Evolutionary conservation across 75 land plant genomes (phyloP), one percentile per base, ranked within the genome.

Genomic region (Selaginella moellendorffii): DNA sequence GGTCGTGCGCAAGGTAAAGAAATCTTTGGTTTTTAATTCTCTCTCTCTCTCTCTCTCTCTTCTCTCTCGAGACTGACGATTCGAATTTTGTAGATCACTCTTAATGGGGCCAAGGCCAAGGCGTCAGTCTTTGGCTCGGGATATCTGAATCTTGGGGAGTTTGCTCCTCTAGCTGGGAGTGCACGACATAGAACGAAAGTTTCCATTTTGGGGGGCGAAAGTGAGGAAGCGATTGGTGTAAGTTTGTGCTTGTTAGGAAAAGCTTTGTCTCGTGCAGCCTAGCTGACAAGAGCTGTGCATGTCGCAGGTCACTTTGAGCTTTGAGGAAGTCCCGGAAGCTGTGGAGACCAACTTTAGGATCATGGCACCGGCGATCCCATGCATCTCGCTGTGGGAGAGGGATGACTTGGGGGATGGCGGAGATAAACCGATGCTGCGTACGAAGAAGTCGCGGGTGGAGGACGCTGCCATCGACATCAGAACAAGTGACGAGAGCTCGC

Each of bases 1-100:
- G 61, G 76, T 73, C 54, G 68, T 90, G 5, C 75, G 82, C 54
- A 77, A 79, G 76, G 88, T 87, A 67, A 77, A 82, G 69, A 22
- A 17, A 28, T 28, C 31, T 30, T 71, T 22, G 52, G 1, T 1
- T 17, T 0, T 2, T 29, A 36, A 51, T 59, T 19, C 8, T 52
- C 31, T 14, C 26, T 51, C 28, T 14, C 1, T 30, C 10, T 54
- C 24, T 24, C 12, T 29, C 56, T 73, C 24, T 18, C 2, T 64
- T 23, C 26, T 65, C 2, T 53, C 19, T 8, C 25, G 21, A 18
- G 26, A 46, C 52, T 46, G 52, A 18, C 18, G 14, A 21, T n/a
- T 46, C 1, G 8, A 8, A 5, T 31, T 28, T 68, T 68, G 63
- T 73, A 81, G 87, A 78, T 28, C 22, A 19, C 62, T 18, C 75